Conservation (phyloP, 768 basidiomycete genomes). For the Lactifluus hygrophoroides region DNA sequence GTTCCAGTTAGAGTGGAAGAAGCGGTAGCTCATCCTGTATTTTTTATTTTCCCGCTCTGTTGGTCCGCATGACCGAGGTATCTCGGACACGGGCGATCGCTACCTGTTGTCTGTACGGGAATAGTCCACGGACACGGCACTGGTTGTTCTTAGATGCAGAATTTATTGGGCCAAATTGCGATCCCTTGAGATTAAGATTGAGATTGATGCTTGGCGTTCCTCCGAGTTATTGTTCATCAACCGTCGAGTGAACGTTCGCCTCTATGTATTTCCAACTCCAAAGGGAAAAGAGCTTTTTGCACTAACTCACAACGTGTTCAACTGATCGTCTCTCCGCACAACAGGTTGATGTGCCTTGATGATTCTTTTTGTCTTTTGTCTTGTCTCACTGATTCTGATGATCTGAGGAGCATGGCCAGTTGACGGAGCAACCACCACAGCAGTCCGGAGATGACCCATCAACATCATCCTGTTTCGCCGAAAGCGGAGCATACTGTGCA, state of each 20-base stretch:
- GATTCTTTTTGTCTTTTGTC: neutral
- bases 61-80: neutral
- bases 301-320: neutral
- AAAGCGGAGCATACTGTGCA: neutral
- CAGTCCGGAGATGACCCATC: neutral
- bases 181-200: no score
- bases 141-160: neutral
- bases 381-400: neutral
- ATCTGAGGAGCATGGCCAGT: neutral
- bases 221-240: neutral
- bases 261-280: neutral
- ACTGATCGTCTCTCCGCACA: neutral
- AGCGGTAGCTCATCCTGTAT: neutral
- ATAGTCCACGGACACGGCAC: neutral
- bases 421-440: neutral
- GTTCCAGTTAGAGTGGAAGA: neutral
- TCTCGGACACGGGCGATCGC: conserved; percentile 4
- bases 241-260: no score
- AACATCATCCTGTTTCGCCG: neutral
- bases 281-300: neutral
- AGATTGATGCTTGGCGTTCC: neutral
- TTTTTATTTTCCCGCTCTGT: neutral
- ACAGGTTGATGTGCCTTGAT: conserved; percentile 1
- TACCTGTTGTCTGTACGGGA: neutral
- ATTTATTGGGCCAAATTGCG: neutral